These are phyloP conservation scores for Penicillium pancosmium DNA, from an alignment of 495 filamentous ascomycete genomes.

Conservation along the genomic window DNA sequence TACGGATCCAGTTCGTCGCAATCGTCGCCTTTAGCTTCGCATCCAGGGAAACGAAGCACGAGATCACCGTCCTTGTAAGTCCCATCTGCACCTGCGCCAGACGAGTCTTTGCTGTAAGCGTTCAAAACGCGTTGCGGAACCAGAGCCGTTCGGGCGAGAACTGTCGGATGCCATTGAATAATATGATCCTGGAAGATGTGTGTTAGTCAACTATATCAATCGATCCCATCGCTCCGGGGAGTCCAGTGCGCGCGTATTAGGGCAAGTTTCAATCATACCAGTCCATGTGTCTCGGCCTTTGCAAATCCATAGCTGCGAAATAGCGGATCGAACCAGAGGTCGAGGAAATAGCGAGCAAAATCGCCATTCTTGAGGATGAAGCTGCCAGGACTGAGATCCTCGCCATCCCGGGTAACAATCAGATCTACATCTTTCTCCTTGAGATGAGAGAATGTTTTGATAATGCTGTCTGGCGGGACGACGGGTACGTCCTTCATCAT, in stretches of 20 bases:
- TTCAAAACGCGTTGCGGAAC: slow-evolving; percentile 83
- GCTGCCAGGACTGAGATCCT: slow-evolving; percentile 75
- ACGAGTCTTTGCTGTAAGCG: slow-evolving; percentile 63
- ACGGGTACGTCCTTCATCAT: slow-evolving; percentile 86
- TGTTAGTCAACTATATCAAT: too few relatives aligned
- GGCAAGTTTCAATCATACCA: slow-evolving; percentile 59
- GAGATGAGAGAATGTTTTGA: slow-evolving; percentile 88
- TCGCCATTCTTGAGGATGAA: slow-evolving; percentile 82
- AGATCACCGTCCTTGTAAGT: slow-evolving; percentile 79
- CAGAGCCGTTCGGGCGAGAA: slow-evolving; percentile 83
- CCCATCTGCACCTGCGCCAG: slow-evolving; percentile 47
- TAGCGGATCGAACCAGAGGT: slow-evolving; percentile 95
- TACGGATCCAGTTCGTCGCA: slow-evolving; percentile 73
- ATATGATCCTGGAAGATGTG: slow-evolving; percentile 69
- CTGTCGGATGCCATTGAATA: slow-evolving; percentile 98
- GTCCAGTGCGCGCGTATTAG: too few relatives aligned
- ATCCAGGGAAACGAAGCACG: slow-evolving; percentile 72
- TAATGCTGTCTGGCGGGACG: slow-evolving; percentile 93
- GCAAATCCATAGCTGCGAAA: slow-evolving; percentile 94
- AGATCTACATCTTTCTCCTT: slow-evolving; percentile 77
- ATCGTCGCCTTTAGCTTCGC: slow-evolving; percentile 56
- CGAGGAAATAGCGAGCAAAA: slow-evolving; percentile 90
- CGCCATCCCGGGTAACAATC: slow-evolving; percentile 80
- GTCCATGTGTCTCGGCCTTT: slow-evolving; percentile 87
- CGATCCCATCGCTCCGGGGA: too few relatives aligned